These are phyloP conservation scores for Coniochaeta sp. DNA, from an alignment of 2,329 filamentous ascomycete genomes.

Conservation along the genomic window DNA sequence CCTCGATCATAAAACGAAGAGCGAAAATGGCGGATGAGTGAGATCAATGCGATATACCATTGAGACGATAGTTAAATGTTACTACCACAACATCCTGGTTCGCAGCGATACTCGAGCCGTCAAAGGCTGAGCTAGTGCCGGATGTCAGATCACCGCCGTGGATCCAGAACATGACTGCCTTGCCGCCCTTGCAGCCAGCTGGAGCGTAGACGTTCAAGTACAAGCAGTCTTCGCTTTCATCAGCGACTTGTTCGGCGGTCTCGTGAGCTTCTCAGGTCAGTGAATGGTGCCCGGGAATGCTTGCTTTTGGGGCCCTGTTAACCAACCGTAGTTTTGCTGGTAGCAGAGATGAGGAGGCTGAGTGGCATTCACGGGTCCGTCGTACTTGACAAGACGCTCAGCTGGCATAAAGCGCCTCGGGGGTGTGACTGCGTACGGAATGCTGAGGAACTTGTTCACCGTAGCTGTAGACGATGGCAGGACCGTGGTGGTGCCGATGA, in stretches of 20 bases:
- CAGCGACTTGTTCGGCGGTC: background rate
- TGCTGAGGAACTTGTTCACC: conserved; percentile 2
- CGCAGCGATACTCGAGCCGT: conserved; percentile 1
- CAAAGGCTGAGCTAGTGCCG: background rate
- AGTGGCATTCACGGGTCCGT: background rate
- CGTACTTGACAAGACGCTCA: background rate
- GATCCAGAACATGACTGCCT: conserved; percentile 1
- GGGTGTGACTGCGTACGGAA: background rate
- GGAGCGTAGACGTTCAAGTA: conserved; percentile 1
- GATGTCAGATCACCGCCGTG: background rate
- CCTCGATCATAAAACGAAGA: too few relatives aligned
- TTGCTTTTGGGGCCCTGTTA: background rate
- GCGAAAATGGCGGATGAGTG: too few relatives aligned
- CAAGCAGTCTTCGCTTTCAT: conserved; percentile 1
- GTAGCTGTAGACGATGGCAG: background rate
- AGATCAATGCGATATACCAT: background rate
- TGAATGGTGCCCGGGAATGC: background rate
- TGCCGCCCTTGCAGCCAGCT: background rate
- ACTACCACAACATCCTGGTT: background rate
- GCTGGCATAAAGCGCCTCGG: background rate
- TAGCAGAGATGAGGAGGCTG: background rate
- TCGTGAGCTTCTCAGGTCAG: background rate
- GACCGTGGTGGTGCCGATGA: background rate
- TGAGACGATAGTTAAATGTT: conserved; percentile 1
- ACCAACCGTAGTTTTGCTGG: background rate